Conservation (phyloP, 2,329 filamentous ascomycete species). For the Chaetomium strumarium region DNA sequence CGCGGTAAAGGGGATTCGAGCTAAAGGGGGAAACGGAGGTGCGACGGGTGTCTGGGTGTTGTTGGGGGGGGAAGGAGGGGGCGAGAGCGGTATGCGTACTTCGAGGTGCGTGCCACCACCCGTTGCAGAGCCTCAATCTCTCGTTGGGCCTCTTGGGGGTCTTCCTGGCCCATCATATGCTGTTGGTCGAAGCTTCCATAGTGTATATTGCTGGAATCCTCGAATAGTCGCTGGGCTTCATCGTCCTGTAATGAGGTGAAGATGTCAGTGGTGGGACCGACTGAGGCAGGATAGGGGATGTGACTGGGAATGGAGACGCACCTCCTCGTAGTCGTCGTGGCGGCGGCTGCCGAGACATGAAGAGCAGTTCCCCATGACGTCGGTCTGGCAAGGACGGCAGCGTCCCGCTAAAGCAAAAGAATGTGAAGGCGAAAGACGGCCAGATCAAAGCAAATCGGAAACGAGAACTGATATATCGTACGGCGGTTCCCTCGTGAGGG, state of each 20-base stretch:
- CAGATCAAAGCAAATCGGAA: conserved; percentile 3
- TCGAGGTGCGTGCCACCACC: conserved; percentile 58
- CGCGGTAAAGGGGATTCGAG: not conserved
- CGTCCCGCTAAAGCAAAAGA: conserved; percentile 1
- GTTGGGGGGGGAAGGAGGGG: conserved; percentile 1
- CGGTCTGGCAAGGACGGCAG: not conserved
- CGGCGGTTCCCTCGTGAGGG: conserved; percentile 15
- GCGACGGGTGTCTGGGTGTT: conserved; percentile 6
- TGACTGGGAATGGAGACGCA: conserved; percentile 28
- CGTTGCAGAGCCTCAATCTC: conserved; percentile 60
- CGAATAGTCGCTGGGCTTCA: conserved; percentile 53
- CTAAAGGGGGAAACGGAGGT: no score
- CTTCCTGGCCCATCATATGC: conserved; percentile 48
- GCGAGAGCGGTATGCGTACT: conserved; percentile 38
- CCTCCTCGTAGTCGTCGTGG: conserved; percentile 50
- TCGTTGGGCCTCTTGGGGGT: conserved; percentile 56
- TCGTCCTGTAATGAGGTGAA: conserved; percentile 41
- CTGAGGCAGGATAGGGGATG: not conserved
- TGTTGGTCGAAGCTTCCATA: conserved; percentile 60
- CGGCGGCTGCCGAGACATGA: conserved; percentile 53
- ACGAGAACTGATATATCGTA: not conserved
- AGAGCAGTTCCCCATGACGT: conserved; percentile 53
- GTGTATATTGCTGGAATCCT: conserved; percentile 52
- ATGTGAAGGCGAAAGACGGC: not conserved
- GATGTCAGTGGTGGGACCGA: not conserved